Conservation (phyloP, 2,329 filamentous ascomycete genomes). For the Fusarium solani-melongenae region DNA sequence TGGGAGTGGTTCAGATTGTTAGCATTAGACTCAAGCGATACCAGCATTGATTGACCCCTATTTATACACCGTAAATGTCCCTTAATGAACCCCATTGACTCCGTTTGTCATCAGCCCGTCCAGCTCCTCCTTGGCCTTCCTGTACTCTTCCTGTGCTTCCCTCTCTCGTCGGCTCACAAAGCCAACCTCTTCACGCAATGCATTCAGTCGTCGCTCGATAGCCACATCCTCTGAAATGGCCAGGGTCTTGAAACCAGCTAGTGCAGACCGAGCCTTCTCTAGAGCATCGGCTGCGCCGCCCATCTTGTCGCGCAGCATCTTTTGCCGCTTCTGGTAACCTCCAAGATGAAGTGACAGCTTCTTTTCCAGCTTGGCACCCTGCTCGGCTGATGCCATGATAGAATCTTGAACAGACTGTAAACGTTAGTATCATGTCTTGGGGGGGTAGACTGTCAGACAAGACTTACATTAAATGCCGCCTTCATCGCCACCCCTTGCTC, state of each 20-base stretch:
- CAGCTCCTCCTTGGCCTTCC: slow-evolving; percentile 81
- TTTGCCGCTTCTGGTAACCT: slow-evolving; percentile 89
- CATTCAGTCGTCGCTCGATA: slow-evolving; percentile 76
- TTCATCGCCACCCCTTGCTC: slow-evolving; percentile 72
- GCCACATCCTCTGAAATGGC: slow-evolving; percentile 84
- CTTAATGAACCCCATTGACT: slow-evolving; percentile 54
- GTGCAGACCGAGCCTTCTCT: slow-evolving; percentile 76
- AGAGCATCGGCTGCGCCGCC: slow-evolving; percentile 78
- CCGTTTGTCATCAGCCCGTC: slow-evolving; percentile 61
- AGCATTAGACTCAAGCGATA: slow-evolving; percentile 27
- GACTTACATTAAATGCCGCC: slow-evolving; percentile 78
- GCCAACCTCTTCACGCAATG: slow-evolving; percentile 83
- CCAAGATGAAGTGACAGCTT: slow-evolving; percentile 89
- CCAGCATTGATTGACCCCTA: slow-evolving; percentile 28
- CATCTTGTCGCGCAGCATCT: slow-evolving; percentile 83
- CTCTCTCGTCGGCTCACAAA: slow-evolving; percentile 85
- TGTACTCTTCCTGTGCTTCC: slow-evolving; percentile 90
- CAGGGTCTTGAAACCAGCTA: slow-evolving; percentile 80
- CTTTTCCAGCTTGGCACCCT: slow-evolving; percentile 90
- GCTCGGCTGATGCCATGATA: slow-evolving; percentile 79
- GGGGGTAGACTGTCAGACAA: no score
- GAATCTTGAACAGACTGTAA: slow-evolving; percentile 74
- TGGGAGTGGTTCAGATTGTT: slow-evolving; percentile 24
- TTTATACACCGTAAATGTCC: slow-evolving; percentile 37
- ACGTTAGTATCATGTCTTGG: slow-evolving; percentile 23